These are phyloP conservation scores for Arachnopeziza araneosa DNA, from an alignment of 2,329 filamentous ascomycete genomes.

Conservation along the genomic window DNA sequence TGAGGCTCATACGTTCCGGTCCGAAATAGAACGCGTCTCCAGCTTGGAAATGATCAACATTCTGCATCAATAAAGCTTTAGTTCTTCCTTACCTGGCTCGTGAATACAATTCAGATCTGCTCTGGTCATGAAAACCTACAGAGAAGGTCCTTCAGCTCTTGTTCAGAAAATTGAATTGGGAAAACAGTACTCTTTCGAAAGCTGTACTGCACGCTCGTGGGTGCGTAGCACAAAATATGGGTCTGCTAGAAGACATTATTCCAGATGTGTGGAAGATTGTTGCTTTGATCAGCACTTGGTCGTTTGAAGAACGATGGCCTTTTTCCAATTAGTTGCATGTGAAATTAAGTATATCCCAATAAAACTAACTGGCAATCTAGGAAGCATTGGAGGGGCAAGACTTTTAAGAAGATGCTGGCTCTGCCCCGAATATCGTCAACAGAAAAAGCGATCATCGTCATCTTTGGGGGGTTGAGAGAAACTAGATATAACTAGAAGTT, in stretches of 20 bases:
- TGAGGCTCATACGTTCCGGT: constrained; percentile 74
- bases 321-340: no score
- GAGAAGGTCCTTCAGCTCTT: neutral
- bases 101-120: constrained; percentile 79
- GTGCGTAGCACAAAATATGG: constrained; percentile 90
- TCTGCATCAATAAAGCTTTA: neutral
- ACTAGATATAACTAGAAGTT: neutral
- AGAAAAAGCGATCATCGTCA: neutral
- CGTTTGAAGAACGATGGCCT: no score
- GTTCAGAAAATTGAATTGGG: neutral
- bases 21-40: constrained; percentile 96
- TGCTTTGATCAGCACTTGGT: neutral
- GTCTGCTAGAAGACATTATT: constrained; percentile 50
- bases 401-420: neutral
- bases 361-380: neutral
- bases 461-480: neutral
- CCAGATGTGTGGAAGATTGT: neutral
- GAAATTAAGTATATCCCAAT: no score
- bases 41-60: constrained; percentile 34
- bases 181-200: constrained; percentile 75
- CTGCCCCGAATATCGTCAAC: neutral
- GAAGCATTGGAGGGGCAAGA: neutral
- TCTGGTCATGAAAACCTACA: constrained; percentile 94
- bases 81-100: constrained; percentile 58
- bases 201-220: constrained; percentile 92